Conservation (phyloP, 768 basidiomycete genomes). For the Leccinum barrowsii region DNA sequence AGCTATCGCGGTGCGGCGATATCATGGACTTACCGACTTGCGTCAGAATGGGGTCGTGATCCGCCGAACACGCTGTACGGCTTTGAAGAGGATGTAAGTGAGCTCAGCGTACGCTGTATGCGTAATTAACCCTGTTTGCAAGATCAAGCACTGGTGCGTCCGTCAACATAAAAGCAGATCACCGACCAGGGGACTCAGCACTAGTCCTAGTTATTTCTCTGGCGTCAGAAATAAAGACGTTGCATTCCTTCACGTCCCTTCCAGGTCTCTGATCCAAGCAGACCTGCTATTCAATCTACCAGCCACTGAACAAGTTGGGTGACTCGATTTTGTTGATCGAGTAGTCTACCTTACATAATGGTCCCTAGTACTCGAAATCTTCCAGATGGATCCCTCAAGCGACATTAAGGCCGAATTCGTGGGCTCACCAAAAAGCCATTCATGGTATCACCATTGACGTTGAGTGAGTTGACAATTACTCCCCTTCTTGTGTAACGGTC, state of each 20-base stretch:
- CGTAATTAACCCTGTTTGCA: neutral
- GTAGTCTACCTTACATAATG: neutral
- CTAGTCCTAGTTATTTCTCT: conserved; percentile 54
- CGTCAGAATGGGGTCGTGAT: conserved; percentile 58
- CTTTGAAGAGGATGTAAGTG: conserved; percentile 64
- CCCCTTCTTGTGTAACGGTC: neutral
- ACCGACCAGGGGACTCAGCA: neutral
- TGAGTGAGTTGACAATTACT: conserved; percentile 23
- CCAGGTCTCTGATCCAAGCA: conserved; percentile 72
- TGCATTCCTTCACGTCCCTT: conserved; percentile 72
- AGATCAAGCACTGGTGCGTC: conserved; percentile 51
- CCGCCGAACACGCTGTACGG: conserved; percentile 65
- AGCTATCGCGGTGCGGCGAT: neutral
- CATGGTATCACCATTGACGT: conserved; percentile 17
- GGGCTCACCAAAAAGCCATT: conserved; percentile 27
- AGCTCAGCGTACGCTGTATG: neutral
- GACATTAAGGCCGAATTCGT: conserved; percentile 29
- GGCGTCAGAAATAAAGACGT: conserved; percentile 77
- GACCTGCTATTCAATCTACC: conserved; percentile 86
- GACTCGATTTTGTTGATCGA: neutral
- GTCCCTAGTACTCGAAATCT: conserved; percentile 36
- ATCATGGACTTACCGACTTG: neutral
- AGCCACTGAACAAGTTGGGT: conserved; percentile 62
- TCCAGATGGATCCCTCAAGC: conserved; percentile 29
- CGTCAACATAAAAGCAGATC: neutral